Conservation (phyloP, 2,329 filamentous ascomycete genomes). For the Ascocoryne sarcoides region DNA sequence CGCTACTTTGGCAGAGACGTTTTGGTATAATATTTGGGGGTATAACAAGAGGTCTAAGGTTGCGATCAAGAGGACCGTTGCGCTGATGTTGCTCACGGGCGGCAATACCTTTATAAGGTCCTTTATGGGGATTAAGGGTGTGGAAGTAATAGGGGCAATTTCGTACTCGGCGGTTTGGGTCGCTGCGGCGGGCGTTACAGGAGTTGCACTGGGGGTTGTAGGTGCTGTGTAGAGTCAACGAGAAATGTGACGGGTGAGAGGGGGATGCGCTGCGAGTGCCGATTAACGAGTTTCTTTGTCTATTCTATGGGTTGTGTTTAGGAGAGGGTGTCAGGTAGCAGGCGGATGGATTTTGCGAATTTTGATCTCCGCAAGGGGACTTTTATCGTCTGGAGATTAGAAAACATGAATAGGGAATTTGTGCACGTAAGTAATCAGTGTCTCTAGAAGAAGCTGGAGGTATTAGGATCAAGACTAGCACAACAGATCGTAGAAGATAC, state of each 20-base stretch:
- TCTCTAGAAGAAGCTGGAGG: too few species aligned
- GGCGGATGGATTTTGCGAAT: too few species aligned
- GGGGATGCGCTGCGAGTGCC: too few species aligned
- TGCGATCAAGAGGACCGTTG: constrained; percentile 54
- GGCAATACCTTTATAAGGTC: constrained; percentile 56
- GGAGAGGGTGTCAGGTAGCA: too few species aligned
- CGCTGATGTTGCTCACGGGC: constrained; percentile 48
- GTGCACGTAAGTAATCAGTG: too few species aligned
- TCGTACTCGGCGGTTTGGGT: constrained; percentile 71
- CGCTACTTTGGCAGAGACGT: constrained; percentile 59
- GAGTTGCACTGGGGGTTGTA: constrained; percentile 44
- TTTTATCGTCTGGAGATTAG: too few species aligned
- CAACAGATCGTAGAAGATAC: too few species aligned
- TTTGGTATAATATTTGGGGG: constrained; percentile 66
- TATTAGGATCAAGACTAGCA: too few species aligned
- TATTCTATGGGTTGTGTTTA: too few species aligned
- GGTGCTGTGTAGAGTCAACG: constrained; percentile 16
- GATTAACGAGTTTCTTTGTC: too few species aligned
- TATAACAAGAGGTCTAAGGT: constrained; percentile 54
- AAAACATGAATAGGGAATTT: too few species aligned
- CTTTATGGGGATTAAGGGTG: constrained; percentile 57
- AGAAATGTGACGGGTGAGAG: background rate
- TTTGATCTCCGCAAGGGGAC: too few species aligned
- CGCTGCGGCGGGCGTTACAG: constrained; percentile 51
- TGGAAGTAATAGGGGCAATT: constrained; percentile 59